A percentile compares a stretch with the other conserved stretches of the same genome.
phyloP scores from a whole-genome alignment of 2,329 filamentous ascomycete genomes.

The Malbranchea zuffiana region DNA sequence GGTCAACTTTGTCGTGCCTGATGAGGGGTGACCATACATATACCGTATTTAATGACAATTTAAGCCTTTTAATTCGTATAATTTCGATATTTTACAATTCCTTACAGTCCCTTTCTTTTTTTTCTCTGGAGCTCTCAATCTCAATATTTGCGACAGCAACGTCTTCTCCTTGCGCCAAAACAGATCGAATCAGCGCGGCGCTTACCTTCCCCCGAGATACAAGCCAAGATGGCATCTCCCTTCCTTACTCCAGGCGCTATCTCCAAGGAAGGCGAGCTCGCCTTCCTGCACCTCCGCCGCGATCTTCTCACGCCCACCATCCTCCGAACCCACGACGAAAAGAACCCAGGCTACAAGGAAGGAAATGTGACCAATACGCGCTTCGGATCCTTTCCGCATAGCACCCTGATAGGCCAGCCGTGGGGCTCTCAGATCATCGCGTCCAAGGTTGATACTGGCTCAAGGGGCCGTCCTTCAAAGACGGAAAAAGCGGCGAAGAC shows the following conservation, averaged over 20 bases:
- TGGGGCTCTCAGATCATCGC: conserved; percentile 92
- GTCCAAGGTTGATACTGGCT: conserved; percentile 81
- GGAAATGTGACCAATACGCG: conserved; percentile 79
- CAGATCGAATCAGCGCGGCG: too few relatives aligned
- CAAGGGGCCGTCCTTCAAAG: conserved; percentile 58
- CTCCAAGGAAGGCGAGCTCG: conserved; percentile 56
- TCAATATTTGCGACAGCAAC: too few relatives aligned
- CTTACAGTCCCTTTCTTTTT: too few relatives aligned
- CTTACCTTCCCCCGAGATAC: too few relatives aligned
- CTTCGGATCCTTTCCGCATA: conserved; percentile 82
- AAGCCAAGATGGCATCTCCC: conserved; percentile 47
- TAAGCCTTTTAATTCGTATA: too few relatives aligned
- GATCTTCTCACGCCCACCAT: conserved; percentile 72
- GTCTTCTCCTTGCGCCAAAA: too few relatives aligned
- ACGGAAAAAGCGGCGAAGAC: conserved; percentile 21
- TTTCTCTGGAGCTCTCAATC: too few relatives aligned
- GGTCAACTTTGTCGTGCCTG: too few relatives aligned
- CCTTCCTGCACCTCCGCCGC: conserved; percentile 78
- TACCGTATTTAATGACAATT: too few relatives aligned
- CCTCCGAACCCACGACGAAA: conserved; percentile 50
- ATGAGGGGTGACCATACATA: too few relatives aligned
- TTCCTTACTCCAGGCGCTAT: conserved; percentile 62
- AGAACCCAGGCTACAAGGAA: conserved; percentile 61
- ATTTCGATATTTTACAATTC: too few relatives aligned
- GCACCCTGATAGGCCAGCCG: conserved; percentile 61